phyloP scores from a whole-genome alignment of 73 alveolate genomes.

The Loxodes magnus region DNA sequence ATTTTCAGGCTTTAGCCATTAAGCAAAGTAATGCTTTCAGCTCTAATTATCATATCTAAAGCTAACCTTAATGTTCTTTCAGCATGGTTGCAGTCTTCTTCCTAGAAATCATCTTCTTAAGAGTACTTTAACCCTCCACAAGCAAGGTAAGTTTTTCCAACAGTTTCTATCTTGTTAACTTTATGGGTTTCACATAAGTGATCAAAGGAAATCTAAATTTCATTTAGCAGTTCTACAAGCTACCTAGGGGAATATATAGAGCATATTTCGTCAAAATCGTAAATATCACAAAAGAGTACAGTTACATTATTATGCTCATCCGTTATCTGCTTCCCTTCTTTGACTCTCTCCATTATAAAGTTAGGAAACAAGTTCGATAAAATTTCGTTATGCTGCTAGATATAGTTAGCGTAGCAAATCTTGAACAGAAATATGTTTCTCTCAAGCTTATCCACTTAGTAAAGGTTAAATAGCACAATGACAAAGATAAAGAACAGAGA shows the following conservation, averaged over 20 bases:
- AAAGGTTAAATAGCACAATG: too few species aligned
- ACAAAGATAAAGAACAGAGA: too few species aligned
- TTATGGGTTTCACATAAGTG: slow-evolving; percentile 37
- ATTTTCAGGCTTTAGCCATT: slow-evolving; percentile 9
- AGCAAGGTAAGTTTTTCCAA: slow-evolving; percentile 79
- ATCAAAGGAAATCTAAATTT: slow-evolving; percentile 39
- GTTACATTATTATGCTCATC: slow-evolving; percentile 54
- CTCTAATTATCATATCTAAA: slow-evolving; percentile 5
- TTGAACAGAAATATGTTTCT: too few species aligned
- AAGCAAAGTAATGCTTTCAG: not conserved
- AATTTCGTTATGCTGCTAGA: too few species aligned
- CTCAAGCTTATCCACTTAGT: too few species aligned
- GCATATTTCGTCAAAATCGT: slow-evolving; percentile 42
- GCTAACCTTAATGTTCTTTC: not conserved
- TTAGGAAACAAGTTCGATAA: slow-evolving; percentile 43
- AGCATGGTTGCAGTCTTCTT: not conserved
- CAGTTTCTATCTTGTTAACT: slow-evolving; percentile 63
- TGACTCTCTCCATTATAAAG: slow-evolving; percentile 43
- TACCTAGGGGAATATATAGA: slow-evolving; percentile 27
- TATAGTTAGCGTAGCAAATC: too few species aligned
- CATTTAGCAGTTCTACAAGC: slow-evolving; percentile 35
- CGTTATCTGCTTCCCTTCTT: slow-evolving; percentile 40
- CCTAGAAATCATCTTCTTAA: slow-evolving; percentile 1
- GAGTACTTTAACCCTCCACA: slow-evolving; percentile 75
- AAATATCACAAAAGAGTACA: slow-evolving; percentile 40